phyloP scores from a whole-genome alignment of 805 yeast species.

The Candida pseudofarinosa region DNA sequence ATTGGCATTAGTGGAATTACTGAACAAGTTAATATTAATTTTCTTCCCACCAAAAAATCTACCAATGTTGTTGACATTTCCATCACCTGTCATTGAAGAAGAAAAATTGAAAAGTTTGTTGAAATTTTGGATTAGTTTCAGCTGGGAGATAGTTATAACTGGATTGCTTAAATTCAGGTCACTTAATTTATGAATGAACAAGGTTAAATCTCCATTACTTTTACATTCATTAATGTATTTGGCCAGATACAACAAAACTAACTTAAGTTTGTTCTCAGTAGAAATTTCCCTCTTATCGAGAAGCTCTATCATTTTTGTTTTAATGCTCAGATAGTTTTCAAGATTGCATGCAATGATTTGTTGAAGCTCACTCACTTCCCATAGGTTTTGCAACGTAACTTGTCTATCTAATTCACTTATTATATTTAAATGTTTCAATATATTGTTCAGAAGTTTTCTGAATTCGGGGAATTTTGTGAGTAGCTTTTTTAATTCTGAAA shows the following conservation, averaged over 20 bases:
- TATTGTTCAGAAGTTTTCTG: slow-evolving; percentile 79
- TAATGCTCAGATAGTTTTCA: slow-evolving; percentile 37
- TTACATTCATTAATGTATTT: slow-evolving; percentile 33
- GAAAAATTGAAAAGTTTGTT: slow-evolving; percentile 18
- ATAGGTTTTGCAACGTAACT: slow-evolving; percentile 59
- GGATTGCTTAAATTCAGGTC: slow-evolving; percentile 28
- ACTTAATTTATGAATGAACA: slow-evolving; percentile 22
- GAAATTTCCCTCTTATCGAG: slow-evolving; percentile 42
- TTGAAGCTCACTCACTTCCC: slow-evolving; percentile 88
- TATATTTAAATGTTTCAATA: slow-evolving; percentile 86
- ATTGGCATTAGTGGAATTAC: slow-evolving; percentile 14
- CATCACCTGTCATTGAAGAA: slow-evolving; percentile 6
- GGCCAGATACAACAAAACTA: slow-evolving; percentile 69
- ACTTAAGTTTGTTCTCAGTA: slow-evolving; percentile 59
- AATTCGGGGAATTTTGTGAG: slow-evolving; percentile 94
- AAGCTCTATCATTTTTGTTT: slow-evolving; percentile 51
- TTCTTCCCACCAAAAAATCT: slow-evolving; percentile 30
- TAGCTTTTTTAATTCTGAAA: slow-evolving; percentile 86
- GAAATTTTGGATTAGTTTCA: slow-evolving; percentile 27
- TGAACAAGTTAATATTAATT: slow-evolving; percentile 30
- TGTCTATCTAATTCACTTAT: slow-evolving; percentile 81
- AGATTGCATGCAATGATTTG: slow-evolving; percentile 68
- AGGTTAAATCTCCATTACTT: slow-evolving; percentile 18
- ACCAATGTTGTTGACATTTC: slow-evolving; percentile 17
- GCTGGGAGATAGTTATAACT: slow-evolving; percentile 31